Base-by-base conservation (phyloP, 2,329 filamentous ascomycete species). In the Cercospora janseana region DNA sequence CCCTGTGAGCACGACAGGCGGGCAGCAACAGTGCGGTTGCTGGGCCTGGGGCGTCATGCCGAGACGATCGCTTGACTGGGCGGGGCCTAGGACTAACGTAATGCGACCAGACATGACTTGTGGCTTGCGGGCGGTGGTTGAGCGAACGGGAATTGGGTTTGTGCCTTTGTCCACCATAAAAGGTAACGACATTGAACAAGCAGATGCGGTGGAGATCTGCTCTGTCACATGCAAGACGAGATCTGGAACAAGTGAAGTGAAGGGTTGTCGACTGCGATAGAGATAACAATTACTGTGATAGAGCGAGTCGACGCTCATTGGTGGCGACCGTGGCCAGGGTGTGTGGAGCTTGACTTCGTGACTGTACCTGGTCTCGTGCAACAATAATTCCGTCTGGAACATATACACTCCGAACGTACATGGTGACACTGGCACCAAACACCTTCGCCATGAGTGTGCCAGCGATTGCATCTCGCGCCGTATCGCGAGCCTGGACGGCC, bases 401-500 rank as follows among this genome's bases (percentile, higher is more conserved):
- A 27, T 21, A 10, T 41, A n/a, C 27, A 24, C 10, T 21, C 8
- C 26, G 24, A 29, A 24, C 34, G 20, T 16, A 3, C 9, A 7
- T 4, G 12, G 4, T 10, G 4, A 4, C 20, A 16, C n/a, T 4
- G 15, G 10, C 18, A 34, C 38, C 18, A 6, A 5, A 49, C 20
- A 23, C 15, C 12, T 15, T 12, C 21, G 35, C 10, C 20, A 53
- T 53, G 51, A 53, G 46, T 16, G 46, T 37, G 4, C 41, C 40
- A 12, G 15, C 42, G 20, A 38, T 52, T 15, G 37, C 46, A n/a
- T 57, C 60, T 40, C 60, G 61, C 18, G 60, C 61, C 31, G 63
- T 71, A 46, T 66, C 70, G 46, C 70, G 70, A 38, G 67, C 70
- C 28, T 69, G 67, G 67, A 62, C 64, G 13, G 43, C 61, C 8